Conservation (phyloP, 768 basidiomycete species). For the Fibroporia radiculosa region DNA sequence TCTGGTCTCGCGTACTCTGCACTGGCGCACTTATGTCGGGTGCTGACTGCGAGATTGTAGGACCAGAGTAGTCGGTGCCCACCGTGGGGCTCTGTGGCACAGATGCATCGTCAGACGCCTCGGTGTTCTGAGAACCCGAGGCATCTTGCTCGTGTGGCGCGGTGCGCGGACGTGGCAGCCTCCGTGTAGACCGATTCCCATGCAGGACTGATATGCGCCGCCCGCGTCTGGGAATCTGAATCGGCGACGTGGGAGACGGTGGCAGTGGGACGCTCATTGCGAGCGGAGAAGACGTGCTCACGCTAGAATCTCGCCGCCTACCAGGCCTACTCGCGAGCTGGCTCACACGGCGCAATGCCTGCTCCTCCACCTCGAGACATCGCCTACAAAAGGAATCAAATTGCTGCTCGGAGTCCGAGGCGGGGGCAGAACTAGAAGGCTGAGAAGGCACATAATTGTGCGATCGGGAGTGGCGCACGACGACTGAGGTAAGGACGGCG, state of each 20-base stretch:
- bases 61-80: neutral
- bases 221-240: constrained; percentile 5
- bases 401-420: constrained; percentile 23
- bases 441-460: constrained; percentile 19
- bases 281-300: constrained; percentile 11
- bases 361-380: constrained; percentile 67
- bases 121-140: neutral
- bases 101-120: neutral
- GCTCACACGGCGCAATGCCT: constrained; percentile 58
- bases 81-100: neutral
- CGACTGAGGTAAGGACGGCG: constrained; percentile 65
- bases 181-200: constrained; percentile 1
- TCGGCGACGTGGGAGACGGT: constrained; percentile 11
- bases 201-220: constrained; percentile 12
- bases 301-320: constrained; percentile 5
- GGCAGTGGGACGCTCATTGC: constrained; percentile 8
- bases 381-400: constrained; percentile 49
- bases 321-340: constrained; percentile 34
- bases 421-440: neutral
- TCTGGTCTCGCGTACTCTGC: constrained; percentile 1
- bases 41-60: neutral
- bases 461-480: constrained; percentile 55
- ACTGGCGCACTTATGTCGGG: neutral
- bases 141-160: constrained; percentile 28
- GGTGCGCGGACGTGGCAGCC: constrained; percentile 27